Base-by-base conservation (phyloP, 768 basidiomycete species). In the Rhodotorula taiwanensis region DNA sequence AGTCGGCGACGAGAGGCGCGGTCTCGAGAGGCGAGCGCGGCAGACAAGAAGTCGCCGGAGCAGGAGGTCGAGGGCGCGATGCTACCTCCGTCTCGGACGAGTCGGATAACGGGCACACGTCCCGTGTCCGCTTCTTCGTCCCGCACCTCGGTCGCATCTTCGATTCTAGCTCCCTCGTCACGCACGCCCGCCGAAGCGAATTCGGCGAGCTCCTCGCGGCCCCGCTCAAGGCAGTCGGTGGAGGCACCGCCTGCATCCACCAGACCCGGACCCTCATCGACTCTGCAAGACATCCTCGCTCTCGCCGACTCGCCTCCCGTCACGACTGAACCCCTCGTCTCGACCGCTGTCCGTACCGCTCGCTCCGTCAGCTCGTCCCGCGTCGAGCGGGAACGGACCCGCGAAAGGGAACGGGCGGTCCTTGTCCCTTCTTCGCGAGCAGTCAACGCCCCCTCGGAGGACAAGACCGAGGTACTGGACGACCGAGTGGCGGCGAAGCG, bases 291-390 rank as follows among this genome's bases (percentile, higher is more conserved):
- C 11, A 53, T 63, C 45, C 50, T 58, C 25, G 55, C 61, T 1
- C 53, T 62, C 49, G 55, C 55, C 43, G 55, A 45, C 50, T 57
- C 53, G 27, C 39, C 61, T 42, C 31, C 50, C 13, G 27, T 30
- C 11, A 3, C 27, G 11, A 4, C 33, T 20, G 42, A 44, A 21
- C 20, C 53, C 21, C 36, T 61, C 39, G 7, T 55, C 36, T 18
- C 42, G 13, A 14, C 42, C 42, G 42, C 42, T 10, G 20, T 20
- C 36, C 36, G 36, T 16, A 39, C 36, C n/a, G 36, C 36, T 9
- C 36, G 16, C 10, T 39, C 9, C 36, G 36, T 39, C 36, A 16
- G 36, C 36, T 39, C 36, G 36, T 43, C 42, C 39, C 41, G 53
- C 41, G 21, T n/a, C 45, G 45, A 21, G 25, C 45, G 25, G n/a